A percentile compares a stretch with the other conserved stretches of the same genome.
Evolutionary conservation across 805 yeast species (phyloP).

Genomic region (Sungouiozyma ichnusensis): DNA sequence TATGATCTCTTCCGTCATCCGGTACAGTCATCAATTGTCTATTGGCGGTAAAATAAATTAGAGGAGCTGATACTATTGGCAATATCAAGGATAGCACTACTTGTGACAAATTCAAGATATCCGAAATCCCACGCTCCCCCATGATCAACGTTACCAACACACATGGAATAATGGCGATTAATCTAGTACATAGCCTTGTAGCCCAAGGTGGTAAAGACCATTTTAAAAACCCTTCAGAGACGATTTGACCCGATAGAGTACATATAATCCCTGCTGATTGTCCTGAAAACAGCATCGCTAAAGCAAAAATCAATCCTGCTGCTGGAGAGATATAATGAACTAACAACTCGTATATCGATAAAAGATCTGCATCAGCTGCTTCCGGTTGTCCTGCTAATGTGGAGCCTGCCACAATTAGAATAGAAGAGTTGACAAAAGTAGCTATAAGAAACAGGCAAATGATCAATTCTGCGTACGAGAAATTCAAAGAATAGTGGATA

Average conservation of each 20-base stretch:
- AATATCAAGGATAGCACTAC: conserved; percentile 71
- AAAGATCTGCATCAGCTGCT: conserved; percentile 69
- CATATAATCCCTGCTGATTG: conserved; percentile 93
- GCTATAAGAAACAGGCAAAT: conserved; percentile 80
- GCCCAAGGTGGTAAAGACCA: conserved; percentile 79
- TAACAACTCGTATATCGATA: conserved; percentile 67
- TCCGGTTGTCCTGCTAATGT: conserved; percentile 57
- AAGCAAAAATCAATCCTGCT: conserved; percentile 82
- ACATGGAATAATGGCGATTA: conserved; percentile 81
- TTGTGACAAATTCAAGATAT: conserved; percentile 68
- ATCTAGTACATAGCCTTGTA: conserved; percentile 67
- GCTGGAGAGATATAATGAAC: conserved; percentile 63
- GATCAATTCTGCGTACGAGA: conserved; percentile 72
- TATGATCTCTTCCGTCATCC: conserved; percentile 16
- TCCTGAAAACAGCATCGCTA: conserved; percentile 84
- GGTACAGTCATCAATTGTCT: conserved; percentile 54
- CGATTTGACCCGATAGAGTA: conserved; percentile 89
- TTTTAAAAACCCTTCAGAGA: conserved; percentile 75
- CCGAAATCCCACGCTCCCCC: conserved; percentile 75
- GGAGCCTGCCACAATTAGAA: conserved; percentile 85
- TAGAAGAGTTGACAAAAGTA: conserved; percentile 84
- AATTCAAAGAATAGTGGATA: conserved; percentile 65
- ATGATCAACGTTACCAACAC: conserved; percentile 56
- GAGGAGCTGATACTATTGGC: conserved; percentile 83
- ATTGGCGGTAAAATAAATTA: conserved; percentile 69